Conservation (phyloP, 345 rosid genomes). For the Hevea brasiliensis region DNA sequence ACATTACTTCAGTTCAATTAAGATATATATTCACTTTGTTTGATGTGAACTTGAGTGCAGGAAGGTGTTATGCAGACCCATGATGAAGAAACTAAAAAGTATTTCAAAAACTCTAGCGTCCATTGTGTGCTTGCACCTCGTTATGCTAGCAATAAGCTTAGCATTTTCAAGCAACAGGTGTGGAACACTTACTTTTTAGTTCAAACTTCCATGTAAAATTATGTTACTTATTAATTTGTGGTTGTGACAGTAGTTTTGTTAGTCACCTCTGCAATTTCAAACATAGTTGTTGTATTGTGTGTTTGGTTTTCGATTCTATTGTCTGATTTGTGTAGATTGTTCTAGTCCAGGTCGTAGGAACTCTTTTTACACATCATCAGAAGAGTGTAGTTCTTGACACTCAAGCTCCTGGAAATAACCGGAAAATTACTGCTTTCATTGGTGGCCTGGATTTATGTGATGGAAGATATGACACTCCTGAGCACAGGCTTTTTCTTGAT, state of each 20-base stretch:
- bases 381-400: constrained; percentile 65
- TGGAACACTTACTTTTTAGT: constrained; percentile 16
- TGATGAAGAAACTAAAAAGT: constrained; percentile 70
- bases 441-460: constrained; percentile 73
- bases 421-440: constrained; percentile 65
- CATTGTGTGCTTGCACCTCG: constrained; percentile 74
- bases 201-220: background rate
- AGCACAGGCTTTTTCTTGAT: constrained; percentile 56
- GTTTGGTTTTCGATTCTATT: constrained; percentile 13
- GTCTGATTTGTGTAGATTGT: constrained; percentile 23
- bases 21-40: constrained; percentile 6
- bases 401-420: constrained; percentile 51
- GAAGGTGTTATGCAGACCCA: constrained; percentile 82
- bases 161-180: constrained; percentile 74
- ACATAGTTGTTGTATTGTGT: background rate
- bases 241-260: background rate
- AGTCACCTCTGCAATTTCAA: background rate
- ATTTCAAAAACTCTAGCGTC: constrained; percentile 53
- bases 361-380: constrained; percentile 74
- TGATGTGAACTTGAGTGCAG: constrained; percentile 34
- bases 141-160: constrained; percentile 66
- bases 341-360: constrained; percentile 77
- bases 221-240: background rate
- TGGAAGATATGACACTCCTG: constrained; percentile 81
- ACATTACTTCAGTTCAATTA: background rate